Base-by-base conservation (phyloP, 2,329 filamentous ascomycete genomes). In the Tolypocladium album region DNA sequence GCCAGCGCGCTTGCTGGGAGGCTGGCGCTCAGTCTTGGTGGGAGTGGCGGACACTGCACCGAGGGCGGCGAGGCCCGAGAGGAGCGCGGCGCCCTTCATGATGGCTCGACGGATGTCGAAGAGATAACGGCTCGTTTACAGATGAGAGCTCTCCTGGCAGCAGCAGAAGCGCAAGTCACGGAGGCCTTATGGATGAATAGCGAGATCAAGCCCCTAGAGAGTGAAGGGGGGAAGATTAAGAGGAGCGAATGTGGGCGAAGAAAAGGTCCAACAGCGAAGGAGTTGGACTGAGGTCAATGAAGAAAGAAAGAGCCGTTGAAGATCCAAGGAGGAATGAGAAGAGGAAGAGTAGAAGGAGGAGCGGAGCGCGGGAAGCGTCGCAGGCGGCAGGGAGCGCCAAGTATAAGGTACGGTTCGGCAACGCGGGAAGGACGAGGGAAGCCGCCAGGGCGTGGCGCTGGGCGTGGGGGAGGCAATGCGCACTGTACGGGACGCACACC, bases 31-130 rank as follows among this genome's bases (percentile, higher is more conserved):
- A 11, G 79, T 82, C 52, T 70, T 72, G 38, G 82, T 83, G 57
- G 83, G 82, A 13, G 73, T 74, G 59, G 81, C 81, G 31, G 71
- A 69, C 62, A 75, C 80, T 62, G 75, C 61, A 61, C 70, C 71
- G 62, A 77, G 67, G 66, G 77, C 76, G 64, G 78, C 78, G 65
- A 85, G 71, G 66, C 75, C 77, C 61, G 80, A 75, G 58, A 79
- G 70, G 61, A 84, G 63, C 66, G 75, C 66, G 62, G 75, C 71
- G 38, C 76, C 74, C 72, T 78, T 81, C 82, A 84, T 84, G 61
- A 58, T 78, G 68, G 66, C 62, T 66, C 39, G 57, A 60, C 62
- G 57, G 38, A 64, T 60, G 64, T 56, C 63, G 55, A 60, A 62
- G 53, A 38, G 52, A 52, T 61, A 57, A 57, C n/a, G 59, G 11